These are phyloP conservation scores for Aphanomyces euteiches DNA, from an alignment of 352 stramenopile genomes.

Conservation along the genomic window DNA sequence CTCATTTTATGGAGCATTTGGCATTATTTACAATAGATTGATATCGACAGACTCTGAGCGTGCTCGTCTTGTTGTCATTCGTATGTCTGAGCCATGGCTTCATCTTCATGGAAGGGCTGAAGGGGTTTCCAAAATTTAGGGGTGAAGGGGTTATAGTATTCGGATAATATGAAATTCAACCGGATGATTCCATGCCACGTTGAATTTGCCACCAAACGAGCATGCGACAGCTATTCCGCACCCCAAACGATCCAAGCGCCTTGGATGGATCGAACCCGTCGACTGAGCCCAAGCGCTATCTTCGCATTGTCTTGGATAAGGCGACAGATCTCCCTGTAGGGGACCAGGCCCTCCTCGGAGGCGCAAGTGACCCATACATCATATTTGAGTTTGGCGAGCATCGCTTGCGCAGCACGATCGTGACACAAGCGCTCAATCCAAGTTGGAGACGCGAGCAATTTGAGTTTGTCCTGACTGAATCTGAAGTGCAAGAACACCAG, in stretches of 20 bases:
- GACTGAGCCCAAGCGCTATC: neutral
- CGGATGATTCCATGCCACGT: no score
- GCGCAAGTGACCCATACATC: conserved; percentile 26
- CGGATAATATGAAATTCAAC: no score
- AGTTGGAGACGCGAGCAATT: conserved; percentile 17
- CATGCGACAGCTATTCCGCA: conserved; percentile 14
- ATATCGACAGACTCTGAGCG: no score
- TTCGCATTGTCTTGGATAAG: conserved; percentile 24
- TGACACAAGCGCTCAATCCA: conserved; percentile 15
- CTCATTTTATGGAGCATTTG: neutral
- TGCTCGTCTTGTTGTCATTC: no score
- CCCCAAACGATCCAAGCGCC: neutral
- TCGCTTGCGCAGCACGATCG: conserved; percentile 10
- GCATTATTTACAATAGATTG: no score
- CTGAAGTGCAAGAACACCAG: neutral
- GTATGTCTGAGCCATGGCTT: no score
- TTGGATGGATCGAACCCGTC: no score
- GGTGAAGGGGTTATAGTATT: no score
- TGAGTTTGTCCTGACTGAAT: conserved; percentile 17
- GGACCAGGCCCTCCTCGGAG: conserved; percentile 9
- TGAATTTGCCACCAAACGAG: neutral
- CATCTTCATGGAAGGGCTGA: no score
- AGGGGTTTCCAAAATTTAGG: no score
- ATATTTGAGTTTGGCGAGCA: conserved; percentile 6
- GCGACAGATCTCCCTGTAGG: conserved; percentile 20